phyloP scores from a whole-genome alignment of 2,329 filamentous ascomycete species.

The Conoideocrella luteorostrata region DNA sequence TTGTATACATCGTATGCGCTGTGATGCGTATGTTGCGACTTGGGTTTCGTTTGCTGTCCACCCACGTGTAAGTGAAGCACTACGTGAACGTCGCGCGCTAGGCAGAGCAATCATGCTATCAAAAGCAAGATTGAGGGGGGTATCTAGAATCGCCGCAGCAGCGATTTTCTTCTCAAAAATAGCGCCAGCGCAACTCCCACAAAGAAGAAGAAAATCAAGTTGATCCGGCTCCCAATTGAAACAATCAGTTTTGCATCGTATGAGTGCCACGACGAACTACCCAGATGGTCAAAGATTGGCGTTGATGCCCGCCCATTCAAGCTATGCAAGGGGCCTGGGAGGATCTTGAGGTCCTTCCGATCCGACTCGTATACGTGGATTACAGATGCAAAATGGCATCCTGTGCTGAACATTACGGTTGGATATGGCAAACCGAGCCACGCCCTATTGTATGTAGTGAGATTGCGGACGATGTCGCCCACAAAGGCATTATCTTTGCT shows the following conservation, averaged over 20 bases:
- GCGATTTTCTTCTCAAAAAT: slow-evolving; percentile 13
- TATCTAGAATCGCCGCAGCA: slow-evolving; percentile 14
- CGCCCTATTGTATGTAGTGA: slow-evolving; percentile 27
- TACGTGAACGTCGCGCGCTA: not conserved
- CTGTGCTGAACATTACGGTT: slow-evolving; percentile 37
- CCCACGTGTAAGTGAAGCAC: not conserved
- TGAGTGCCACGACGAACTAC: slow-evolving; percentile 36
- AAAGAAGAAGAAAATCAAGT: slow-evolving; percentile 15
- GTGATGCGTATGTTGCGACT: not conserved
- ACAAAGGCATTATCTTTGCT: slow-evolving; percentile 27
- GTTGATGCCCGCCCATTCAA: slow-evolving; percentile 33
- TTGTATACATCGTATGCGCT: slow-evolving; percentile 2
- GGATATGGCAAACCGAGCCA: slow-evolving; percentile 33
- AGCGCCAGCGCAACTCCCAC: slow-evolving; percentile 15
- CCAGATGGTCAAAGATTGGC: slow-evolving; percentile 34
- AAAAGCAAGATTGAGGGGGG: not conserved
- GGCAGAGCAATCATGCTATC: slow-evolving; percentile 2
- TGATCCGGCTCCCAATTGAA: slow-evolving; percentile 10
- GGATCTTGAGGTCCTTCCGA: slow-evolving; percentile 27
- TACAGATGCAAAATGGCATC: slow-evolving; percentile 34
- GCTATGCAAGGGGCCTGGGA: slow-evolving; percentile 30
- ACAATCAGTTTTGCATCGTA: slow-evolving; percentile 25
- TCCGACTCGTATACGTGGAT: slow-evolving; percentile 30
- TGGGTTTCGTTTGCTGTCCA: not conserved
- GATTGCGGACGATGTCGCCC: slow-evolving; percentile 24